phyloP scores from a whole-genome alignment of 2,329 filamentous ascomycete genomes.

The Hymenoscyphus albidus region DNA sequence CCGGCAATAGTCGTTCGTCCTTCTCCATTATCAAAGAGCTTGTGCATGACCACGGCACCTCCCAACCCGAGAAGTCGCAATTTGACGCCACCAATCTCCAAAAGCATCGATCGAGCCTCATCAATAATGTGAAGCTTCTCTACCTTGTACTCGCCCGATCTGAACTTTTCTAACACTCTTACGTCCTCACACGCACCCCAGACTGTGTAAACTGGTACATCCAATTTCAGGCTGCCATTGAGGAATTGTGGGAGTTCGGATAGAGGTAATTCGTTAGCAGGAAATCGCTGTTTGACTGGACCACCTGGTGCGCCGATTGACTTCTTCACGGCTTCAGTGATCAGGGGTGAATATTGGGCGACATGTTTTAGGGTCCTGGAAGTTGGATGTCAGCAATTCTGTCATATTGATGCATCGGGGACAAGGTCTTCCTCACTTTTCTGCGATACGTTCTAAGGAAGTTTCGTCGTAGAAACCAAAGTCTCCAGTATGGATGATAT shows the following conservation, averaged over 20 bases:
- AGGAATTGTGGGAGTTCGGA: constrained; percentile 90
- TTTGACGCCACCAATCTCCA: constrained; percentile 95
- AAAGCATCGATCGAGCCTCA: constrained; percentile 89
- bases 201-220: constrained; percentile 96
- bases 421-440: constrained; percentile 65
- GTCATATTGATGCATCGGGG: constrained; percentile 6
- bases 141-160: constrained; percentile 96
- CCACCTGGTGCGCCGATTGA: constrained; percentile 63
- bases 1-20: constrained; percentile 97
- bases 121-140: constrained; percentile 97
- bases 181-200: constrained; percentile 99
- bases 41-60: constrained; percentile 98
- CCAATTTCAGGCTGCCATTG: constrained; percentile 81
- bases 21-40: constrained; percentile 98
- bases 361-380: constrained; percentile 92
- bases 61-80: constrained; percentile 88
- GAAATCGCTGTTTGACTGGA: constrained; percentile 82
- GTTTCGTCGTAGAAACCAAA: constrained; percentile 98
- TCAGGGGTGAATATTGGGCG: constrained; percentile 93
- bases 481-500: constrained; percentile 98
- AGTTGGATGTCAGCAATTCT: constrained; percentile 28
- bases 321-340: constrained; percentile 73
- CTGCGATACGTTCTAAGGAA: constrained; percentile 92
- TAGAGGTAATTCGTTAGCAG: constrained; percentile 76
- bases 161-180: constrained; percentile 92